Base-by-base conservation (phyloP, 805 yeast genomes). In the Ogataea polymorpha region DNA sequence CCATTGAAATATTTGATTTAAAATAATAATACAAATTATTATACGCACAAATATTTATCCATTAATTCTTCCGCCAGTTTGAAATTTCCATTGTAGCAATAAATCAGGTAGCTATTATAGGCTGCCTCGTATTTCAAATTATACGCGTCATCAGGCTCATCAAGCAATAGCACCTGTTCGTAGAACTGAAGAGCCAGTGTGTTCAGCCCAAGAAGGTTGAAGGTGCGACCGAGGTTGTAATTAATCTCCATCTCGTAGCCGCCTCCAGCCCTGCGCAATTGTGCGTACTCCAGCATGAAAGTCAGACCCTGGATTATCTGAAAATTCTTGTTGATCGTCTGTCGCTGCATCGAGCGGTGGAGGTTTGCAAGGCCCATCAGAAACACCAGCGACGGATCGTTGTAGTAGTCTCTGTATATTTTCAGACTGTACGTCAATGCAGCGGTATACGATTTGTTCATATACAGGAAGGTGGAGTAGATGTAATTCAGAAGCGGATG, bases 311-410 rank as follows among this genome's bases (percentile, higher is more conserved):
- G 97, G 2, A 93, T 66, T 16, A 93, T 70, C 56, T 90, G 97
- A 43, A 85, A 71, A 55, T 91, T 96, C 41, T 97, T 77, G 59
- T 88, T 86, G 6, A 81, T 72, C 4, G 96, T 82, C 44, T 86
- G 79, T 47, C 99, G 72, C 62, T 93, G 98, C 80, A 90, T 82
- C 0, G 97, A 85, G 31, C 98, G 73, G 53, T 91, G 96, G 17
- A 90, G 67, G 62, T 89, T 90, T 0, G 90, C 80, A 29, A 93
- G 61, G 0, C 93, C 97, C 32, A 86, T 68, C 26, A 84, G 63
- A 20, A 93, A 68, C 45, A 87, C 74, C 2, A 93, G 68, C 68
- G 88, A 76, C 1, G 97, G 95, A 48, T 91, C 96, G 30, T 77
- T 65, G 32, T 82, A 81, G 41, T 77, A 77, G 17, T 77, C 73